Percentiles rank a stretch among this genome's conserved stretches.
Evolutionary conservation across 129 eudicot species (phyloP).

Genomic region (Flaveria bidentis): DNA sequence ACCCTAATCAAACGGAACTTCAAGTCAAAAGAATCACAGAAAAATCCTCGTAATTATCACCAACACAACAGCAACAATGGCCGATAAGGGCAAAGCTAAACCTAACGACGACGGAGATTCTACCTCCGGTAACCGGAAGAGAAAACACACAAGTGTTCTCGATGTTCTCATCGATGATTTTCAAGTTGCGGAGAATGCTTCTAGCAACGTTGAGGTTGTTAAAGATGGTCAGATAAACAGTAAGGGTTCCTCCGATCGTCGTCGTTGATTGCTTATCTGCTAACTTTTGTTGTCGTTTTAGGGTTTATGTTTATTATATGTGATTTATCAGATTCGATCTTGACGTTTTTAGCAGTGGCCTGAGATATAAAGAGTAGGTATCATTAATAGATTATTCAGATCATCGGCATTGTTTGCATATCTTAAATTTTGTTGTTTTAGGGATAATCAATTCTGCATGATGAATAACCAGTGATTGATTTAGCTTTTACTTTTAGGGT

Average conservation of each 20-base stretch:
- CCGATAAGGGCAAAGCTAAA: background rate
- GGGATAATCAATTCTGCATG: background rate
- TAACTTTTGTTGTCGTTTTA: background rate
- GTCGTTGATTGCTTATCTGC: background rate
- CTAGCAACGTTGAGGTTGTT: too few relatives aligned
- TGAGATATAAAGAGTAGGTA: too few relatives aligned
- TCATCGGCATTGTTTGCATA: too few relatives aligned
- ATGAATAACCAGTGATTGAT: too few relatives aligned
- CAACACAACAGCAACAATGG: background rate
- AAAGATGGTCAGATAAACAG: background rate
- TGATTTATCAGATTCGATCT: too few relatives aligned
- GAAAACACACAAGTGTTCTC: background rate
- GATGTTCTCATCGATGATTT: background rate
- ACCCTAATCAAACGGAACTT: too few relatives aligned
- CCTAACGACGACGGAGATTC: slow-evolving; percentile 42
- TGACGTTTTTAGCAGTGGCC: too few relatives aligned
- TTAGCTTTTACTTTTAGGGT: too few relatives aligned
- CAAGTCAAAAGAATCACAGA: too few relatives aligned
- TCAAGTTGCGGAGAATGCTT: background rate
- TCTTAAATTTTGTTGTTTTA: slow-evolving; percentile 6
- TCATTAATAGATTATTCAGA: too few relatives aligned
- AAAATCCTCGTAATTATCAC: too few relatives aligned
- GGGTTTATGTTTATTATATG: background rate
- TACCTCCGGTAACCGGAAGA: slow-evolving; percentile 11
- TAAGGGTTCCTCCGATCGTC: background rate